Evolutionary conservation across 495 filamentous ascomycete genomes (phyloP).

Genomic region (Xylaria grammica): DNA sequence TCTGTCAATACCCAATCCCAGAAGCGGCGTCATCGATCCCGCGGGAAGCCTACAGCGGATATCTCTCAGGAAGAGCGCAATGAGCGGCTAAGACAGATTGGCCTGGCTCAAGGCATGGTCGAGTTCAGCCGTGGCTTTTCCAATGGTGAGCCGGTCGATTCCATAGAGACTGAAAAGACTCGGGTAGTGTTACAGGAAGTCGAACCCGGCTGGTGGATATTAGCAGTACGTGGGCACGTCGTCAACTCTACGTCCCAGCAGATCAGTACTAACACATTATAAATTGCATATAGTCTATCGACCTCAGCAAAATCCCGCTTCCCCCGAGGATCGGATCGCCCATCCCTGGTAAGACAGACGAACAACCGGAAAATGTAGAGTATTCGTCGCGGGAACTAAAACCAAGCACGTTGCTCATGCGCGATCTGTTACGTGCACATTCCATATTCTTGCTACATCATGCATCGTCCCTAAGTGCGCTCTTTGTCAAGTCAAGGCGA

Average conservation of each 20-base stretch:
- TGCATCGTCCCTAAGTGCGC: slow-evolving; percentile 65
- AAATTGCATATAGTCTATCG: slow-evolving; percentile 62
- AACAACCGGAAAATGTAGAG: slow-evolving; percentile 56
- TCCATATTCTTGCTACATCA: slow-evolving; percentile 87
- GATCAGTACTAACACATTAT: slow-evolving; percentile 10
- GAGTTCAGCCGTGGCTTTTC: slow-evolving; percentile 91
- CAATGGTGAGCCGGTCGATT: slow-evolving; percentile 73
- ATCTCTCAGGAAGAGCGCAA: slow-evolving; percentile 69
- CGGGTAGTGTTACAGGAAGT: slow-evolving; percentile 84
- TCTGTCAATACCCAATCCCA: slow-evolving; percentile 59
- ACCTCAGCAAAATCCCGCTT: slow-evolving; percentile 68
- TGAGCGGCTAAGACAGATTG: slow-evolving; percentile 86
- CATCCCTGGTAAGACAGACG: slow-evolving; percentile 24
- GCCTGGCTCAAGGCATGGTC: slow-evolving; percentile 97
- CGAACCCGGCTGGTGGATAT: slow-evolving; percentile 87
- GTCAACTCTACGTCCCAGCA: slow-evolving; percentile 10
- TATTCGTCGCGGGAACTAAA: slow-evolving; percentile 90
- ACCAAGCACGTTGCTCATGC: slow-evolving; percentile 75
- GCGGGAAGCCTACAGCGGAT: slow-evolving; percentile 45
- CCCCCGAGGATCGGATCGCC: slow-evolving; percentile 39
- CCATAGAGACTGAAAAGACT: slow-evolving; percentile 87
- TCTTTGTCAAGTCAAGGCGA: slow-evolving; percentile 62
- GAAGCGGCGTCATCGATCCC: slow-evolving; percentile 38
- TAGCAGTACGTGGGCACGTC: slow-evolving; percentile 66
- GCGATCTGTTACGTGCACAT: slow-evolving; percentile 83